Base-by-base conservation (phyloP, 345 rosid species). In the Eucalyptus curtisii region DNA sequence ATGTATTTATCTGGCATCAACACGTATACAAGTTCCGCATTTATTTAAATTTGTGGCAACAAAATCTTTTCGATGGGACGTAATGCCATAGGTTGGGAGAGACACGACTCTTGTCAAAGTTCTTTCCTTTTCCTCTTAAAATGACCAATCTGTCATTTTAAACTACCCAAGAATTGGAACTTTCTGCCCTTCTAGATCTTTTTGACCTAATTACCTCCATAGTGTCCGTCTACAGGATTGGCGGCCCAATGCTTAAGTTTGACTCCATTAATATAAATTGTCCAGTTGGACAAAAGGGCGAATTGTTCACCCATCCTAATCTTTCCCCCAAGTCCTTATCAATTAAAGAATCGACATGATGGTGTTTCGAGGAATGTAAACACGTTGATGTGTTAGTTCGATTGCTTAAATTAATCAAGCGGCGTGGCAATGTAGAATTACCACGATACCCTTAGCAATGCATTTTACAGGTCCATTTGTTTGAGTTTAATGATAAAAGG, bases 1-100 rank as follows among this genome's bases (percentile, higher is more conserved):
- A 3, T n/a, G 17, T 64, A 64, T 30, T 64, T 64, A 30, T 64
- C 10, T n/a, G 0, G 37, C 37, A n/a, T 0, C 3, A 2, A 64
- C 71, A 64, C 37, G 10, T 30, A 7, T 13, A 30, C 3, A 64
- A 59, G 14, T 59, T 59, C 4, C 0, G 7, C 66, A 12, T 59
- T 27, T 27, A 12, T 59, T 59, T 12, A 68, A 68, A 19, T 31
- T 3, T 33, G 42, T 33, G 20, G 44, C 44, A 10, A 19, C 42
- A 5, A 1, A 16, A 17, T 24, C 13, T 68, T 68, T 17, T 68
- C 1, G 44, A 68, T 68, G 80, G 44, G 37, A 68, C 42, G 13
- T 31, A 37, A 55, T 31, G 80, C 4, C 42, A 3, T 2, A 4
- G 10, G 25, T 37, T 22, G 47, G 0, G 57, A 19, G 47, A 37